These are phyloP conservation scores for Phytophthora citrophthora DNA, from an alignment of 352 stramenopile genomes.

Conservation along the genomic window DNA sequence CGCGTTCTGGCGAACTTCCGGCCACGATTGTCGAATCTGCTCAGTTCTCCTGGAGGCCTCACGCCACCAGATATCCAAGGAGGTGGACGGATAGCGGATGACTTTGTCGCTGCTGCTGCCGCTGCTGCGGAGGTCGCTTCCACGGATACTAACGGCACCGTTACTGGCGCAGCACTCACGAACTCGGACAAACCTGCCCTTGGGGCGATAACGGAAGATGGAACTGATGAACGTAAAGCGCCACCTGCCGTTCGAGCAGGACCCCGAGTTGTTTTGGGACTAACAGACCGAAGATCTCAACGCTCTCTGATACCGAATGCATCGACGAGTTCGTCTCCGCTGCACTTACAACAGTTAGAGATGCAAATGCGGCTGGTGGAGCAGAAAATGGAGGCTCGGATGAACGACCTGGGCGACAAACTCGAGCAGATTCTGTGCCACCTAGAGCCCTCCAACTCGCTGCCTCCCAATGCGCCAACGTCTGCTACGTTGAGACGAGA, in stretches of 20 bases:
- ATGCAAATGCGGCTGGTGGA: conserved; percentile 28
- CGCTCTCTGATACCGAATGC: neutral
- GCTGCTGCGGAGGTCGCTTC: conserved; percentile 9
- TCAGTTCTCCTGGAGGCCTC: conserved; percentile 18
- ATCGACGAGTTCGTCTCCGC: neutral
- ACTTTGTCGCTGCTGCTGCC: conserved; percentile 18
- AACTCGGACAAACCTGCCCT: neutral
- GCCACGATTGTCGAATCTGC: conserved; percentile 38
- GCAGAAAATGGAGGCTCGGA: conserved; percentile 37
- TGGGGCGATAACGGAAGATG: conserved; percentile 24
- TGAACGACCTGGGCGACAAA: conserved; percentile 36
- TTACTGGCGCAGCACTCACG: neutral
- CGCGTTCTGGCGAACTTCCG: conserved; percentile 32
- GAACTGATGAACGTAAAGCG: conserved; percentile 18
- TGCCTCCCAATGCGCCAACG: conserved; percentile 10
- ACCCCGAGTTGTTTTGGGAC: neutral
- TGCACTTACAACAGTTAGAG: conserved; percentile 35
- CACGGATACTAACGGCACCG: too few relatives aligned
- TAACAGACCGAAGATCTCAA: conserved; percentile 25
- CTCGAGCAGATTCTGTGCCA: conserved; percentile 39
- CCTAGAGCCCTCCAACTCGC: neutral
- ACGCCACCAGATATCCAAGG: conserved; percentile 7
- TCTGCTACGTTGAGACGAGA: conserved; percentile 15
- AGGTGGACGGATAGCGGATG: conserved; percentile 8
- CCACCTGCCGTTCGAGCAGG: neutral